phyloP scores from a whole-genome alignment of 768 basidiomycete species.

The Leucocoprinus birnbaumii region DNA sequence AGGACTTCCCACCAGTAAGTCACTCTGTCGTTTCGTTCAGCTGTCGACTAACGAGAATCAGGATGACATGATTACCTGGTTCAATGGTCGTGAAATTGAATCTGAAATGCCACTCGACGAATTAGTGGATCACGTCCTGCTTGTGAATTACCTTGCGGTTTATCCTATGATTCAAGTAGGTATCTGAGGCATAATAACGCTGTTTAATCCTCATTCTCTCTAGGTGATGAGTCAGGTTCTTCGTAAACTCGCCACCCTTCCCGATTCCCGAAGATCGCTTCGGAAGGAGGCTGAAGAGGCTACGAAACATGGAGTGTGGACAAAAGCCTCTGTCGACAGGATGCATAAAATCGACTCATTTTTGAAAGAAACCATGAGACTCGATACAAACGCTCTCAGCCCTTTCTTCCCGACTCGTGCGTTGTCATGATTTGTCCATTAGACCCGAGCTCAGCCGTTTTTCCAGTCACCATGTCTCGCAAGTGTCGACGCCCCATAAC shows the following conservation, averaged over 20 bases:
- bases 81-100: not conserved
- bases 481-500: constrained; percentile 4
- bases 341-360: constrained; percentile 46
- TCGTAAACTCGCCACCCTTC: constrained; percentile 28
- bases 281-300: constrained; percentile 30
- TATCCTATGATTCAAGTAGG: constrained; percentile 18
- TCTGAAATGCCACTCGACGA: constrained; percentile 10
- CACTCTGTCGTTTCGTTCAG: not conserved
- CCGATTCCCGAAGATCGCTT: constrained; percentile 25
- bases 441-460: not conserved
- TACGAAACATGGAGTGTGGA: constrained; percentile 27
- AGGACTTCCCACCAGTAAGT: constrained; percentile 1
- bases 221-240: constrained; percentile 32
- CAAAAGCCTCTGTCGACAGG: constrained; percentile 25
- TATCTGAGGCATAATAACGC: constrained; percentile 14
- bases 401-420: constrained; percentile 5
- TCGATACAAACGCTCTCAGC: constrained; percentile 24
- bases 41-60: not conserved
- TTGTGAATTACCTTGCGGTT: constrained; percentile 6
- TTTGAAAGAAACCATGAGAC: constrained; percentile 38
- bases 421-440: not conserved
- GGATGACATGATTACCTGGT: constrained; percentile 12
- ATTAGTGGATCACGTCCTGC: not conserved
- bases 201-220: not conserved
- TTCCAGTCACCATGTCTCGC: constrained; percentile 6